These are phyloP conservation scores for Yueomyces sp. DNA, from an alignment of 805 yeast species.

Conservation along the genomic window DNA sequence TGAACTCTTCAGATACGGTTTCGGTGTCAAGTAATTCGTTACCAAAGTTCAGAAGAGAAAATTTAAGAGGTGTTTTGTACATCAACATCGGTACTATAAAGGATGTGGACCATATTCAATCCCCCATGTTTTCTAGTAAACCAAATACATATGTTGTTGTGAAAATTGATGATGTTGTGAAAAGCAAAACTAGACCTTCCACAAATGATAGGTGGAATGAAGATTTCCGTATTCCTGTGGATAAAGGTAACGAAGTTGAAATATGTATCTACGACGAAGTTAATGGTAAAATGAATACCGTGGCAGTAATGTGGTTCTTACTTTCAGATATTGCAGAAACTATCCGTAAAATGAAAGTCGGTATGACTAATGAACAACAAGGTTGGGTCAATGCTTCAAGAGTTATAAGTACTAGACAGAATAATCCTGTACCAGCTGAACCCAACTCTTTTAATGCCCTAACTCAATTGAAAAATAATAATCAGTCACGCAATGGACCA, in stretches of 20 bases:
- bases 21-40: conserved; percentile 46
- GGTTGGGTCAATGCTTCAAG: conserved; percentile 82
- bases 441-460: not conserved
- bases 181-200: conserved; percentile 61
- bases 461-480: not conserved
- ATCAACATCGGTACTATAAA: conserved; percentile 65
- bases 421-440: not conserved
- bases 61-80: conserved; percentile 67
- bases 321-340: conserved; percentile 90
- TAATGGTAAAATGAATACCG: conserved; percentile 61
- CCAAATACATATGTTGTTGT: conserved; percentile 70
- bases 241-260: conserved; percentile 86
- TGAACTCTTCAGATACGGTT: conserved; percentile 46
- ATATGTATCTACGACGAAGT: conserved; percentile 72
- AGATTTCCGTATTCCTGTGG: conserved; percentile 66
- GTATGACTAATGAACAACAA: conserved; percentile 49
- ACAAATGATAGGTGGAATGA: conserved; percentile 76
- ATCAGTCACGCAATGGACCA: not conserved
- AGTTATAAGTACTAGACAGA: conserved; percentile 1
- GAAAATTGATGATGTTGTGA: conserved; percentile 80
- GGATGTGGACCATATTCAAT: conserved; percentile 86
- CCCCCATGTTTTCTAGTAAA: conserved; percentile 62
- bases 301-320: conserved; percentile 84
- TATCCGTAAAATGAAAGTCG: conserved; percentile 78
- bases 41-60: conserved; percentile 66